Percentiles rank a stretch among this genome's conserved stretches.
These are phyloP conservation scores for Chaetomiaceae sp. DNA, from an alignment of 2,329 filamentous ascomycete species.

Conservation along the genomic window DNA sequence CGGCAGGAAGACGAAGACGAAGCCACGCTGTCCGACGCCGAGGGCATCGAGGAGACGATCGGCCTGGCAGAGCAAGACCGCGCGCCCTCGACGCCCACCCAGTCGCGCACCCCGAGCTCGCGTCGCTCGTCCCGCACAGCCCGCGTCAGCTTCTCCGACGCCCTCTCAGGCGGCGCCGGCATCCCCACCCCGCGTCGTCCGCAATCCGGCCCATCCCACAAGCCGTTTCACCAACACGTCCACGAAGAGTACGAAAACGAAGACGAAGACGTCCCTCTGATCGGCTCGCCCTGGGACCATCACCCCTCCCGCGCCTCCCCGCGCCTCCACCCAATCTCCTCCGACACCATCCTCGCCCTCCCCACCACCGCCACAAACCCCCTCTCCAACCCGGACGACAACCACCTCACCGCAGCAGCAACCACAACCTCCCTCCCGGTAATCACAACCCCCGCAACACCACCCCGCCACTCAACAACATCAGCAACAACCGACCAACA, in stretches of 20 bases:
- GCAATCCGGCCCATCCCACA: constrained; percentile 28
- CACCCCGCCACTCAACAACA: too few relatives aligned
- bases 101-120: constrained; percentile 32
- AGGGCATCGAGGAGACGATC: constrained; percentile 60
- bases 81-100: constrained; percentile 35
- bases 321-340: constrained; percentile 23
- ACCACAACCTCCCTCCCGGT: not conserved
- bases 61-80: constrained; percentile 52
- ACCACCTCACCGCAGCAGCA: not conserved
- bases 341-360: constrained; percentile 24
- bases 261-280: constrained; percentile 32
- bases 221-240: too few relatives aligned
- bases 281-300: too few relatives aligned
- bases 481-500: constrained; percentile 12
- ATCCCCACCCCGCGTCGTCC: constrained; percentile 35
- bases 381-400: too few relatives aligned
- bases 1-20: constrained; percentile 54
- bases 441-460: too few relatives aligned
- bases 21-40: constrained; percentile 48
- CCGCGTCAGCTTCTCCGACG: constrained; percentile 40
- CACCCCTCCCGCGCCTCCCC: constrained; percentile 16
- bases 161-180: constrained; percentile 32
- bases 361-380: not conserved
- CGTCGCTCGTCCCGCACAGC: constrained; percentile 49
- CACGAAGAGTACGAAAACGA: constrained; percentile 10